Evolutionary conservation across 805 yeast species (phyloP).

Genomic region (Osmozyma mogii): DNA sequence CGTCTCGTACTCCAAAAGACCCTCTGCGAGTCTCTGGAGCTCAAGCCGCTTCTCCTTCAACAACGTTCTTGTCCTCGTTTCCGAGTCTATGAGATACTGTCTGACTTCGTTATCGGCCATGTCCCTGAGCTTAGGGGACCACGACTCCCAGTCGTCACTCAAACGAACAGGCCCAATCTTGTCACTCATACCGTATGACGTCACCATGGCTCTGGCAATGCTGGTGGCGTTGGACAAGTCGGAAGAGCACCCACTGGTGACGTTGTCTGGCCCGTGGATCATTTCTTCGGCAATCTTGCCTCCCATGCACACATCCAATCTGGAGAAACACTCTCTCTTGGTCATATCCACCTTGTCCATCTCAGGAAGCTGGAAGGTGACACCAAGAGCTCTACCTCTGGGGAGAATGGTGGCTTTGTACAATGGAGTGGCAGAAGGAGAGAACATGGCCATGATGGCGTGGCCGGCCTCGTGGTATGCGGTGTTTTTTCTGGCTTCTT

Average conservation of each 20-base stretch:
- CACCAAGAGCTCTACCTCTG: slow-evolving; percentile 93
- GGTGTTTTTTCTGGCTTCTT: slow-evolving; percentile 85
- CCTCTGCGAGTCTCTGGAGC: slow-evolving; percentile 83
- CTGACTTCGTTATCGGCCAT: slow-evolving; percentile 92
- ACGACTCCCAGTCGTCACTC: slow-evolving; percentile 86
- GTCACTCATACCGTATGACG: slow-evolving; percentile 93
- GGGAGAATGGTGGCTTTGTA: slow-evolving; percentile 97
- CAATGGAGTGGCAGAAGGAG: slow-evolving; percentile 89
- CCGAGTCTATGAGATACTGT: slow-evolving; percentile 63
- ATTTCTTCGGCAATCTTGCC: slow-evolving; percentile 96
- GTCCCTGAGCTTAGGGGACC: slow-evolving; percentile 86
- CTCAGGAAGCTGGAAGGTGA: slow-evolving; percentile 95
- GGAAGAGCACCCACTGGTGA: slow-evolving; percentile 91
- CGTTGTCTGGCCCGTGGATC: slow-evolving; percentile 84
- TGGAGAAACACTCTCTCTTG: slow-evolving; percentile 78
- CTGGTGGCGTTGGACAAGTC: slow-evolving; percentile 86
- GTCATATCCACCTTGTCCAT: slow-evolving; percentile 96
- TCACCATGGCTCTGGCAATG: slow-evolving; percentile 95
- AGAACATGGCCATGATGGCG: slow-evolving; percentile 94
- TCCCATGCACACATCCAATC: slow-evolving; percentile 97
- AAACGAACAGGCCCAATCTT: slow-evolving; percentile 87
- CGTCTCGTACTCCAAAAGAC: slow-evolving; percentile 91
- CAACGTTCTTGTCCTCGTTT: slow-evolving; percentile 67
- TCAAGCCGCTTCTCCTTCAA: slow-evolving; percentile 58
- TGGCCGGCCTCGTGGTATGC: slow-evolving; percentile 99